A percentile compares a stretch with the other conserved stretches of the same genome.
phyloP scores from a whole-genome alignment of 331 rosid genomes.

The Dryas integrifolia region DNA sequence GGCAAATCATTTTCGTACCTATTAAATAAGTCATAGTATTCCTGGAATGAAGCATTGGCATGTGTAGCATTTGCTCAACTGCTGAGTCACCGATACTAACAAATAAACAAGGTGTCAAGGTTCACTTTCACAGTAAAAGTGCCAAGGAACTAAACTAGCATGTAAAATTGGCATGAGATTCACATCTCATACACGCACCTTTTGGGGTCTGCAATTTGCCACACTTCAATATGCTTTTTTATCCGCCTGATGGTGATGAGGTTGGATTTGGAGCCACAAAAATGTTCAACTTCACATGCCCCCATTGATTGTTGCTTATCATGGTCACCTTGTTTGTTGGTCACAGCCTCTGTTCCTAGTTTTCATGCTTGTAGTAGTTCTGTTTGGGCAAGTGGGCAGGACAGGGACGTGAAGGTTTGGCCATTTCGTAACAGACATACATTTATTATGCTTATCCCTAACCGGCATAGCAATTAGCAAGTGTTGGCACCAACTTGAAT shows the following conservation, averaged over 20 bases:
- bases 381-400: constrained; percentile 12
- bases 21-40: not conserved
- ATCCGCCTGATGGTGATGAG: constrained; percentile 6
- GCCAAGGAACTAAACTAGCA: not conserved
- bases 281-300: not conserved
- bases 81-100: no score
- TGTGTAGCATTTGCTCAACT: no score
- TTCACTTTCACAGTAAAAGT: not conserved
- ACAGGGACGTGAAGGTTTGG: constrained; percentile 26
- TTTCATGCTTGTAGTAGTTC: not conserved
- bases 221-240: constrained; percentile 6
- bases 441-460: constrained; percentile 16
- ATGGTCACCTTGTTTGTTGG: constrained; percentile 19
- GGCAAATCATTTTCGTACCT: not conserved
- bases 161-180: not conserved
- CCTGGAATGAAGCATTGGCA: no score
- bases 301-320: constrained; percentile 10
- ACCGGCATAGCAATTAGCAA: constrained; percentile 21
- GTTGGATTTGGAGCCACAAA: constrained; percentile 6
- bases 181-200: not conserved
- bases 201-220: constrained; percentile 16
- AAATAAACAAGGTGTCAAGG: not conserved
- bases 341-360: constrained; percentile 23
- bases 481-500: constrained; percentile 13
- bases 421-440: constrained; percentile 13